phyloP scores from a whole-genome alignment of 768 basidiomycete species.

The Naganishia friedmannii region DNA sequence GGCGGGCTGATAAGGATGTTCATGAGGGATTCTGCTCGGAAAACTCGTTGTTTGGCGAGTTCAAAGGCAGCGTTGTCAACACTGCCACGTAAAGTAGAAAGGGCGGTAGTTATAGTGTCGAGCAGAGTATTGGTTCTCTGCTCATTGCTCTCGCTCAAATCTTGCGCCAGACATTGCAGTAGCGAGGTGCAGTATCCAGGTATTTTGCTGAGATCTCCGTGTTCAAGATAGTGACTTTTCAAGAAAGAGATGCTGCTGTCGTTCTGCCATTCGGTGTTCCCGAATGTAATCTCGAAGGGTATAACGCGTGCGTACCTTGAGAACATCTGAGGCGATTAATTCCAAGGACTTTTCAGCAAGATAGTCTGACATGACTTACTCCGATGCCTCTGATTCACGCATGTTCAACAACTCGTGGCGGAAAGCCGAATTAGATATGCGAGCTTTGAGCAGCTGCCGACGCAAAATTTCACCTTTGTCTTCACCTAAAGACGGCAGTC shows the following conservation, averaged over 20 bases:
- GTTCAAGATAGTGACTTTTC: background rate
- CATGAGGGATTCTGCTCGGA: background rate
- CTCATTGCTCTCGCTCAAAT: background rate
- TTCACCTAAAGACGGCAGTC: constrained; percentile 16
- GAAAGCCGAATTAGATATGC: constrained; percentile 9
- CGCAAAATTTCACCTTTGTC: constrained; percentile 24
- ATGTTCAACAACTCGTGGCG: constrained; percentile 6
- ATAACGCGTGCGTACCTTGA: constrained; percentile 2
- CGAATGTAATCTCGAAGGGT: constrained; percentile 12
- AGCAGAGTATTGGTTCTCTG: background rate
- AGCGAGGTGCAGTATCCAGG: constrained; percentile 9
- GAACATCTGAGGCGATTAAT: background rate
- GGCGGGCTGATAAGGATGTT: background rate
- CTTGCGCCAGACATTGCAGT: background rate
- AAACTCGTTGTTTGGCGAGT: constrained; percentile 3
- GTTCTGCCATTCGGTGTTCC: background rate
- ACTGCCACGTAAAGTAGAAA: background rate
- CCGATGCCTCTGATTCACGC: background rate
- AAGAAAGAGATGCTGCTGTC: constrained; percentile 8
- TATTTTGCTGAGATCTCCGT: background rate
- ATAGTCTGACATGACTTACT: background rate
- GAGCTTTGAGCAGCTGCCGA: constrained; percentile 13
- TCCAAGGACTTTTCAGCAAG: background rate
- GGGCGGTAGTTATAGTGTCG: background rate
- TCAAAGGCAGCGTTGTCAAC: background rate